Evolutionary conservation across 2,329 filamentous ascomycete genomes (phyloP), one percentile per base, ranked within the genome.

Genomic region (Pleurostoma richardsiae): DNA sequence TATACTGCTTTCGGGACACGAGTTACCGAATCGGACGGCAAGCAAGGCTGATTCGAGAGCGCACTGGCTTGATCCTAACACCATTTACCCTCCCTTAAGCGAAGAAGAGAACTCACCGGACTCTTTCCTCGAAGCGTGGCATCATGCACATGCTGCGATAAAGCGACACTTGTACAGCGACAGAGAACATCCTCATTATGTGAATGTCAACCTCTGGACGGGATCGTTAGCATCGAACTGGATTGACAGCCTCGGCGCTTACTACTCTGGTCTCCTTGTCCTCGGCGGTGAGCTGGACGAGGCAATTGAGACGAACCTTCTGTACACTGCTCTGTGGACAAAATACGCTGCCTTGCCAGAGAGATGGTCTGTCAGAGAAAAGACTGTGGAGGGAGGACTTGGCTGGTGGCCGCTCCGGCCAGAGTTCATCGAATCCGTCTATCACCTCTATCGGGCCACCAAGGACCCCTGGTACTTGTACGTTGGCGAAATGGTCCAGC

Each of bases 381-480:
- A 86, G 29, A 83, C 85, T 45, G 85, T 97, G 41, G 94, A 97
- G 61, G 83, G 85, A 19, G 89, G 90, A 7, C 80, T 97, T 29
- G 83, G 86, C 8, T 97, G 94, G 90, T 99, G 95, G 88, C 90
- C 90, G 8, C 89, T 95, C 27, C 82, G 94, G 28, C 94, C 94
- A 4, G 94, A 99, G 64, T 97, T 97, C 61, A 90, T 96, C 55
- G 94, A 99, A 67, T 96, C 90, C 1, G 96, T 88, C 0, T 99
- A 95, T 68, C 89, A 97, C 60, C 73, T 99, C n/a, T 97, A 95
- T 63, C 85, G 88, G 43, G 91, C 92, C 2, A 97, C 94, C 1
- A 81, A 85, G 56, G 94, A 99, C 63, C 91, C 91, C 0, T 99
- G 92, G 91, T 97, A 96, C 66, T 74, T 97, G 4, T 86, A 96